A percentile compares a stretch with the other conserved stretches of the same genome.
Conservation (phyloP, 2,329 filamentous ascomycete genomes). For the Ophiostoma sp. region DNA sequence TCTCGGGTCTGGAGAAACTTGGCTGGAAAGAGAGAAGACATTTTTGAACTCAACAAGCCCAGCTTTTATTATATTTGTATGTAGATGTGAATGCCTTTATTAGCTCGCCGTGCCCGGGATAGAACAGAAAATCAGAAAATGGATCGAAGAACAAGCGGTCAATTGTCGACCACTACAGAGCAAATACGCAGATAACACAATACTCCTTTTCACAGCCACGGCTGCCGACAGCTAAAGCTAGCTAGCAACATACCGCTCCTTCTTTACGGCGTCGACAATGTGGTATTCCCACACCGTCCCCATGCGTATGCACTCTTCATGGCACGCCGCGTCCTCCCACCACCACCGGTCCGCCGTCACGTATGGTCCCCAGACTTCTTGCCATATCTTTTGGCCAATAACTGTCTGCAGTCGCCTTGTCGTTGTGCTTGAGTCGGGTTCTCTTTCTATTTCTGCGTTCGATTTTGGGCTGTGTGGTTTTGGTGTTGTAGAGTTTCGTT, state of each 20-base stretch:
- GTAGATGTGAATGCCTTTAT: no score
- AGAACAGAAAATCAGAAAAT: background rate
- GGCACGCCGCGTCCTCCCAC: conserved; percentile 54
- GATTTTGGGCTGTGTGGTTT: background rate
- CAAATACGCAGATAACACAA: background rate
- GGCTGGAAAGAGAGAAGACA: no score
- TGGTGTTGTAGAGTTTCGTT: background rate
- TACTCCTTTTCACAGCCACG: background rate
- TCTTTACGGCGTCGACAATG: conserved; percentile 51
- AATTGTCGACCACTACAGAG: background rate
- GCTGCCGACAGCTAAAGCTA: background rate
- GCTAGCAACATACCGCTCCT: conserved; percentile 17
- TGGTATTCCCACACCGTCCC: conserved; percentile 56
- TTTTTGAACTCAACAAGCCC: no score
- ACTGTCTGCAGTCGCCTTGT: conserved; percentile 43
- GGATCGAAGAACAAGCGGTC: background rate
- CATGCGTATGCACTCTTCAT: conserved; percentile 50
- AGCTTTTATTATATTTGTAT: no score
- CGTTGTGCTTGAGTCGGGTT: conserved; percentile 23
- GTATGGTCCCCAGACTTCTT: conserved; percentile 53
- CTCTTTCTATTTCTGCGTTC: background rate
- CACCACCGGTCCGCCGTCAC: conserved; percentile 51
- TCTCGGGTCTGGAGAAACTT: no score
- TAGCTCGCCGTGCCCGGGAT: background rate
- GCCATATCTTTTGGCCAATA: conserved; percentile 55